Conservation (phyloP, 345 rosid genomes). For the Acer saccharum region DNA sequence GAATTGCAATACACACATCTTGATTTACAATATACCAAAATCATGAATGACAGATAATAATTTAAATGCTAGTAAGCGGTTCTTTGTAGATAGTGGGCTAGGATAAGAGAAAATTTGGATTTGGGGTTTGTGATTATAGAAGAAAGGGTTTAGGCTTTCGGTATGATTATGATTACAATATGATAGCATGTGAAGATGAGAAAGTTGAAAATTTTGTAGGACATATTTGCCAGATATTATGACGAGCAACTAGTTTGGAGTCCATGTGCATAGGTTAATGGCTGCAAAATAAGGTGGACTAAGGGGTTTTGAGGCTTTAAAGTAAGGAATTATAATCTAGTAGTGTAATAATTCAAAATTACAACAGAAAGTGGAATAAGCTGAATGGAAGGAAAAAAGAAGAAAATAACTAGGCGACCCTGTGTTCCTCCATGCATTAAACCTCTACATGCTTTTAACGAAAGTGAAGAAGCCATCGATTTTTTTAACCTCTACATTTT, state of each 20-base stretch:
- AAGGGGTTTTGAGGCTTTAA: not conserved
- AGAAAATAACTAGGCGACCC: not conserved
- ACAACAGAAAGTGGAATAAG: not conserved
- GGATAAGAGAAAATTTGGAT: conserved; percentile 1
- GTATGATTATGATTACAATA: not conserved
- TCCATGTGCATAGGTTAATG: not conserved
- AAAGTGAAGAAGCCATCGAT: not conserved
- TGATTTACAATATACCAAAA: not conserved
- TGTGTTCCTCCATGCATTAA: not conserved
- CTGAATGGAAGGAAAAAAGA: not conserved
- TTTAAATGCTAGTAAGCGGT: not conserved
- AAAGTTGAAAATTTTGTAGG: not conserved
- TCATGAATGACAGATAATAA: not conserved
- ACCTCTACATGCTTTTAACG: not conserved
- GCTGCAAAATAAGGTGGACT: not conserved
- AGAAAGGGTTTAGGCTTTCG: not conserved
- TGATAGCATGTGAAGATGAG: not conserved
- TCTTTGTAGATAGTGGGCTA: not conserved
- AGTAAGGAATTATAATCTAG: not conserved
- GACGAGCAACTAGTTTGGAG: not conserved
- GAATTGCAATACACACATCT: not conserved
- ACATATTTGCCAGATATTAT: not conserved
- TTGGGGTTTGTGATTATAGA: not conserved
- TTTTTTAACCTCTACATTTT: not conserved
- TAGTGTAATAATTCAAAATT: not conserved